phyloP scores from a whole-genome alignment of 768 basidiomycete genomes.

The Tulasnella calospora region DNA sequence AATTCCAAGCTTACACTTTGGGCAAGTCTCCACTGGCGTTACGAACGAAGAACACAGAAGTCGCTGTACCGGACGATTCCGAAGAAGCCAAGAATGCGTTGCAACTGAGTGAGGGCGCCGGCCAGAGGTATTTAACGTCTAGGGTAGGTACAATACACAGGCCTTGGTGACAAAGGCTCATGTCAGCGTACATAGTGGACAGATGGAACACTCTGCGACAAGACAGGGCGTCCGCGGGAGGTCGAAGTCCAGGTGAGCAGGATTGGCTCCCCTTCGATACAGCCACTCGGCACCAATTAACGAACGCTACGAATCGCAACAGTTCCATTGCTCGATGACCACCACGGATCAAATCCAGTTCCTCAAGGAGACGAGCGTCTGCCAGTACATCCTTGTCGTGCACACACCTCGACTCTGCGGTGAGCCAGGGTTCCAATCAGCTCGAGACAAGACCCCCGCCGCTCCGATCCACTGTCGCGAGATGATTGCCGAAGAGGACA shows the following conservation, averaged over 20 bases:
- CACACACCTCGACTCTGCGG: slow-evolving; percentile 92
- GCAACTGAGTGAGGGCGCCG: slow-evolving; percentile 62
- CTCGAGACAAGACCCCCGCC: slow-evolving; percentile 59
- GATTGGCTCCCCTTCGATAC: background rate
- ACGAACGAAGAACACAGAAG: slow-evolving; percentile 50
- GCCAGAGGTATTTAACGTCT: slow-evolving; percentile 76
- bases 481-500: slow-evolving; percentile 44
- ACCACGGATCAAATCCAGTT: slow-evolving; percentile 86
- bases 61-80: slow-evolving; percentile 35
- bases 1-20: slow-evolving; percentile 57
- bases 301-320: background rate
- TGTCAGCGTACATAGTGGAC: slow-evolving; percentile 48
- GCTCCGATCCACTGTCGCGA: slow-evolving; percentile 74
- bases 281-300: background rate
- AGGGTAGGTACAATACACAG: slow-evolving; percentile 21
- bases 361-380: slow-evolving; percentile 90
- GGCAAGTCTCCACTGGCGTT: slow-evolving; percentile 55
- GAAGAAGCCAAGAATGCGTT: slow-evolving; percentile 14
- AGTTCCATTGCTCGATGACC: slow-evolving; percentile 96
- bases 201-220: slow-evolving; percentile 90
- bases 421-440: slow-evolving; percentile 86
- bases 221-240: slow-evolving; percentile 78
- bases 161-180: background rate
- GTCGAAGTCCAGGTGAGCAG: slow-evolving; percentile 86
- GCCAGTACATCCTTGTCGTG: slow-evolving; percentile 88